Evolutionary conservation across 1,284 basidiomycete genomes (phyloP), one percentile per base, ranked within the genome.

Genomic region (Rhodofomes roseus): DNA sequence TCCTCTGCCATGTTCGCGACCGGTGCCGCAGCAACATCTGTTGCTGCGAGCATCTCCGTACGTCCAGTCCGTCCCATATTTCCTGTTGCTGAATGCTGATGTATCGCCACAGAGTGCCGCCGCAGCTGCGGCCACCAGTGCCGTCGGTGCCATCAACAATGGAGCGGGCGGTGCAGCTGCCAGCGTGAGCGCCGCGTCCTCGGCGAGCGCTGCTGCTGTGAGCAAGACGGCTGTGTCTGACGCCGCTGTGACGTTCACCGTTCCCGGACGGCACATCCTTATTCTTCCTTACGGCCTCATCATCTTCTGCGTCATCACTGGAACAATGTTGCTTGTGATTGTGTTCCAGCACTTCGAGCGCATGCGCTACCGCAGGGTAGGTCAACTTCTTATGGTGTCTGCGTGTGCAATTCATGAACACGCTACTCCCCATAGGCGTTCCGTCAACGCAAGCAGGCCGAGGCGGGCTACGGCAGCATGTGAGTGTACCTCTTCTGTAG

Each of bases 251-350:
- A 68, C 74, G 11, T 90, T 91, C 73, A 70, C 74, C 40, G 73
- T 92, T 44, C 91, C 90, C 4, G 90, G 91, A 25, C 89, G 84
- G 74, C 79, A 79, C 59, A 68, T 93, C 23, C 81, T 84, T 39
- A 90, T 93, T 4, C 77, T 93, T 54, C 92, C 91, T 0, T 85
- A 93, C 63, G 91, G 91, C 65, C 78, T 93, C 54, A 89, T 87
- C 59, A 81, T 93, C 20, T 93, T 90, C 69, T 90, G 87, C 51
- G 90, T 89, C 64, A 87, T 93, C 61, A 90, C 89, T 25, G 86
- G 88, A 12, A 87, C 93, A 68, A 87, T 86, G 22, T 72, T 93
- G 65, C 85, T 89, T 63, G 84, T 89, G n/a, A 88, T 93, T 62
- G 86, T 81, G 56, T 76, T 91, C 68, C 90, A 92, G 60, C 93